Conservation (phyloP, 768 basidiomycete genomes). For the Tubosaeta sp. region DNA sequence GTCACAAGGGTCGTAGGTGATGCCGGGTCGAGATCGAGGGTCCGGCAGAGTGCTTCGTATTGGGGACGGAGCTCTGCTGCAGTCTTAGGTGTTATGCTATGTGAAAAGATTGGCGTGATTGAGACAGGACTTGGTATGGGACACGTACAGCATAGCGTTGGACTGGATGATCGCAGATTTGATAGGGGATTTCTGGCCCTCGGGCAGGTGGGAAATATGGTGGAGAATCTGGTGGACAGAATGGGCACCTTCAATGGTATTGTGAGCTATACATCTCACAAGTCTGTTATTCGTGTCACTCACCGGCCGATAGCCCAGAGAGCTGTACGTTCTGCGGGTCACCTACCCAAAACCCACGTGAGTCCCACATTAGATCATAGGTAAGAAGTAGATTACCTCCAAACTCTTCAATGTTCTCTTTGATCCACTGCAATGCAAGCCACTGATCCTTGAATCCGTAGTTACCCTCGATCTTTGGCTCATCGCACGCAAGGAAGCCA, state of each 20-base stretch:
- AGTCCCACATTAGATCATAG: neutral
- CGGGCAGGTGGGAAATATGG: slow-evolving; percentile 59
- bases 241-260: slow-evolving; percentile 56
- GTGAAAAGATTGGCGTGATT: neutral
- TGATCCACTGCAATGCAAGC: slow-evolving; percentile 71
- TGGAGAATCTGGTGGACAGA: slow-evolving; percentile 73
- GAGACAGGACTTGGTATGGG: neutral
- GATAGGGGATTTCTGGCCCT: slow-evolving; percentile 56
- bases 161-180: slow-evolving; percentile 65
- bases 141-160: slow-evolving; percentile 63
- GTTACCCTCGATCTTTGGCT: slow-evolving; percentile 62
- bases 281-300: slow-evolving; percentile 3
- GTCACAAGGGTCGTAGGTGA: slow-evolving; percentile 44
- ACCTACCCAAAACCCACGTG: slow-evolving; percentile 36
- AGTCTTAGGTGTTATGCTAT: slow-evolving; percentile 55
- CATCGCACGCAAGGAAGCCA: slow-evolving; percentile 48
- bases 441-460: slow-evolving; percentile 86
- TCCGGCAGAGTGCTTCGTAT: slow-evolving; percentile 57
- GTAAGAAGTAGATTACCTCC: slow-evolving; percentile 37
- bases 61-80: slow-evolving; percentile 55
- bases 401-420: slow-evolving; percentile 41
- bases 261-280: neutral
- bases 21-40: slow-evolving; percentile 52
- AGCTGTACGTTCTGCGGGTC: slow-evolving; percentile 58
- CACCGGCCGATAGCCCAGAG: slow-evolving; percentile 70